Conservation (phyloP, 805 yeast genomes). For the Blastobotrys mokoenaii region DNA sequence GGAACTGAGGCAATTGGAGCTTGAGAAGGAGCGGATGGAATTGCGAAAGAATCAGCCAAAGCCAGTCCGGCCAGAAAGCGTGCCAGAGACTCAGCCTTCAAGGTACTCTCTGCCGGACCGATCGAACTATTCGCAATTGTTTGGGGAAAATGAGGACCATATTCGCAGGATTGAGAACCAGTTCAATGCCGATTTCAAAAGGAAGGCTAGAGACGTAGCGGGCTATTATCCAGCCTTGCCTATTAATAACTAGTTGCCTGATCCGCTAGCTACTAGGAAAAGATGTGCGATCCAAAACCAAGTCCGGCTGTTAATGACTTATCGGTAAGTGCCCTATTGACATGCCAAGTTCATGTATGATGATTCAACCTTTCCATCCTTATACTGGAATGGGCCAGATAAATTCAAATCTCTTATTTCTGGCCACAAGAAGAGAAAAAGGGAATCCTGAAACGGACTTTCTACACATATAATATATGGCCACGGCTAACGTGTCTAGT, state of each 20-base stretch:
- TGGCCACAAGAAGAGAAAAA: too few species aligned
- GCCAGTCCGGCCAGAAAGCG: constrained; percentile 2
- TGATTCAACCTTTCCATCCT: neutral
- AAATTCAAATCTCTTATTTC: too few species aligned
- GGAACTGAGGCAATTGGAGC: constrained; percentile 9
- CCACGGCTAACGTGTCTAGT: too few species aligned
- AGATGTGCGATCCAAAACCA: too few species aligned
- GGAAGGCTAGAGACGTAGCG: neutral
- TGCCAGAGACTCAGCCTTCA: neutral
- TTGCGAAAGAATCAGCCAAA: constrained; percentile 3
- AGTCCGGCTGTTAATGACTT: too few species aligned
- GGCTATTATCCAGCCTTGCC: constrained; percentile 17
- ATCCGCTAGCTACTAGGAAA: too few species aligned
- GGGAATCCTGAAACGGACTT: too few species aligned
- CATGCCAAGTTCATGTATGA: neutral
- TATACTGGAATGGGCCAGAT: neutral
- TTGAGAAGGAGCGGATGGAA: neutral
- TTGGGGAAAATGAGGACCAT: constrained; percentile 8
- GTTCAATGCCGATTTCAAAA: constrained; percentile 6
- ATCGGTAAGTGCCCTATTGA: too few species aligned
- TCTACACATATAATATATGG: too few species aligned
- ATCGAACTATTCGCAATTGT: constrained; percentile 5
- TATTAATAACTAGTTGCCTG: neutral
- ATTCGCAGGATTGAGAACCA: constrained; percentile 7
- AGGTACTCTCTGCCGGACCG: neutral